phyloP scores from a whole-genome alignment of 208 protist species.

The Trypanosoma avium region DNA sequence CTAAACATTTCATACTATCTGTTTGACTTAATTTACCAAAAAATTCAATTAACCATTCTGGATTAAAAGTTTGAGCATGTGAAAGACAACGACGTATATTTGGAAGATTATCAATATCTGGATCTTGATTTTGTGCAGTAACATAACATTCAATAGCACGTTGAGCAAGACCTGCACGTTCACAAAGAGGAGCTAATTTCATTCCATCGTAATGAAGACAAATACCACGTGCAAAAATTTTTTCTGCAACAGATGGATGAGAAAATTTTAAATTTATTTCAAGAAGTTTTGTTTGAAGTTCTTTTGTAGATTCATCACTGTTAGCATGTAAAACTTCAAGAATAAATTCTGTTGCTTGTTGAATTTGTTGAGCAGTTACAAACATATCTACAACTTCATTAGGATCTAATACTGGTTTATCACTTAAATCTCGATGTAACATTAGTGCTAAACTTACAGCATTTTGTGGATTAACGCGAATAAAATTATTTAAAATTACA shows the following conservation, averaged over 20 bases:
- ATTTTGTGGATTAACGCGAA: conserved; percentile 90
- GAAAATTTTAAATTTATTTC: conserved; percentile 99
- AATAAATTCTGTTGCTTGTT: conserved; percentile 97
- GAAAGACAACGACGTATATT: conserved; percentile 99
- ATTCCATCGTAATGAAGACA: conserved; percentile 98
- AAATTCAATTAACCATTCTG: conserved; percentile 96
- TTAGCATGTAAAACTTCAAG: conserved; percentile 96
- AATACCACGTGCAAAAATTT: conserved; percentile 96
- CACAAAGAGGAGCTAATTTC: conserved; percentile 97
- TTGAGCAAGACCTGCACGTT: conserved; percentile 97
- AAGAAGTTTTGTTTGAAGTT: conserved; percentile 99
- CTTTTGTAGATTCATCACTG: conserved; percentile 86
- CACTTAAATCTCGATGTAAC: conserved; percentile 85
- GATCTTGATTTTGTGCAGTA: conserved; percentile 73
- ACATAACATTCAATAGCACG: conserved; percentile 99
- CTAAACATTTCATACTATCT: conserved; percentile 96
- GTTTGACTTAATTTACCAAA: conserved; percentile 96
- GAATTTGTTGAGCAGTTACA: conserved; percentile 93
- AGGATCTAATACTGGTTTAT: conserved; percentile 73
- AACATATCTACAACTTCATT: conserved; percentile 97
- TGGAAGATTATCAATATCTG: conserved; percentile 85
- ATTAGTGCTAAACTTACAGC: conserved; percentile 92
- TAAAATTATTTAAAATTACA: conserved; percentile 92
- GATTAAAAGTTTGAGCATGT: conserved; percentile 92
- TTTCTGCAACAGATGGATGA: conserved; percentile 97